Conservation (phyloP, 441 rosid genomes). For the Corymbia calophylla region DNA sequence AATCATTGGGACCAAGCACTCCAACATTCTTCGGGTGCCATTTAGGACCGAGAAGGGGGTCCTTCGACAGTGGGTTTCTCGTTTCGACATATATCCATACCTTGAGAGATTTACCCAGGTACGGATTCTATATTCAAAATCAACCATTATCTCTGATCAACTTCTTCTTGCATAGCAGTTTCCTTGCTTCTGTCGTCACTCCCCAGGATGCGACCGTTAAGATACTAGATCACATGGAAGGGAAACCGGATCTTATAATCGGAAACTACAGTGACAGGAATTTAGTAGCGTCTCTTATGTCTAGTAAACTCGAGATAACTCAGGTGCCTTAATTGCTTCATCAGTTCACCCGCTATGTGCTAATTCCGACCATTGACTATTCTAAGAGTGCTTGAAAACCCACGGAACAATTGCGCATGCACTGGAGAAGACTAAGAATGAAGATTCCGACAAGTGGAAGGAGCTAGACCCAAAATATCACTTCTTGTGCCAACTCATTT, state of each 20-base stretch:
- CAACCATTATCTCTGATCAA: neutral
- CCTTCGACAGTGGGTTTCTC: slow-evolving; percentile 76
- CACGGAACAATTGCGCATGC: slow-evolving; percentile 97
- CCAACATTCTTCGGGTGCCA: slow-evolving; percentile 77
- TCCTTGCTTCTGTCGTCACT: neutral
- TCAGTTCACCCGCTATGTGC: neutral
- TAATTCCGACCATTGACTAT: neutral
- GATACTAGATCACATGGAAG: slow-evolving; percentile 58
- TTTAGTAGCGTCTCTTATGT: slow-evolving; percentile 79
- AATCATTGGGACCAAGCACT: slow-evolving; percentile 50
- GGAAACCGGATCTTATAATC: slow-evolving; percentile 76
- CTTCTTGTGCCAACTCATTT: slow-evolving; percentile 81
- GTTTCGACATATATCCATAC: slow-evolving; percentile 85
- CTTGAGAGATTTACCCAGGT: slow-evolving; percentile 75
- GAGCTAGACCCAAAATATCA: slow-evolving; percentile 74
- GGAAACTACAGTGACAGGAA: slow-evolving; percentile 92
- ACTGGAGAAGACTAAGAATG: slow-evolving; percentile 86
- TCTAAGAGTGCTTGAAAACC: neutral
- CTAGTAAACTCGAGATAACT: slow-evolving; percentile 67
- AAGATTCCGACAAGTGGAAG: slow-evolving; percentile 87
- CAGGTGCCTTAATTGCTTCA: slow-evolving; percentile 32
- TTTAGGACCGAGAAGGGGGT: slow-evolving; percentile 49
- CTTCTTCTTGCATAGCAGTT: neutral
- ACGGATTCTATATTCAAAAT: neutral
- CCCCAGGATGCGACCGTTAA: slow-evolving; percentile 63